phyloP scores from a whole-genome alignment of 352 stramenopile genomes.

The Hyaloperonospora arabidopsidis region DNA sequence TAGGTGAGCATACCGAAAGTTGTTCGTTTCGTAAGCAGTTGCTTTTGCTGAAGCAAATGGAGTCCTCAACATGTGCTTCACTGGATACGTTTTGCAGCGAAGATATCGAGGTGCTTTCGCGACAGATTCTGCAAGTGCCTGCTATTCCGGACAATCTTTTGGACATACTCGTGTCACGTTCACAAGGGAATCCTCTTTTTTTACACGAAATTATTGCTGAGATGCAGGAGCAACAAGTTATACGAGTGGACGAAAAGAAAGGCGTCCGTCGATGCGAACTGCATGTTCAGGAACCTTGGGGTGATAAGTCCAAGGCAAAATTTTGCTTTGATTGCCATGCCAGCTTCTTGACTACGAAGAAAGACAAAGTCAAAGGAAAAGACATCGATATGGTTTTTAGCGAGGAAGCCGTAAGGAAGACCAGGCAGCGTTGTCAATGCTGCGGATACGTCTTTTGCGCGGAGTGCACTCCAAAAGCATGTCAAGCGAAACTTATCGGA shows the following conservation, averaged over 20 bases:
- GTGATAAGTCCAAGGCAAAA: slow-evolving; percentile 56
- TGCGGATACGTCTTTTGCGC: slow-evolving; percentile 80
- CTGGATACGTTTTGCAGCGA: slow-evolving; percentile 49
- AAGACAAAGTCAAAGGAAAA: slow-evolving; percentile 29
- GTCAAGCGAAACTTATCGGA: slow-evolving; percentile 57
- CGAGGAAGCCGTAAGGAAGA: slow-evolving; percentile 16
- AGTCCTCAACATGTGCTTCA: slow-evolving; percentile 34
- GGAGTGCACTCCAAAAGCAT: slow-evolving; percentile 69
- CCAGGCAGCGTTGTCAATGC: slow-evolving; percentile 71
- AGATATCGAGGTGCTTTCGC: slow-evolving; percentile 56
- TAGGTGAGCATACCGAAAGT: slow-evolving; percentile 66
- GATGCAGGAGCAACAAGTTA: slow-evolving; percentile 72
- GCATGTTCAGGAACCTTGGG: slow-evolving; percentile 73
- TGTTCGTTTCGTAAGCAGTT: slow-evolving; percentile 71
- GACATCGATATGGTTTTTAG: slow-evolving; percentile 12
- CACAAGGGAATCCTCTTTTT: slow-evolving; percentile 80
- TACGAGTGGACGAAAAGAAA: slow-evolving; percentile 53
- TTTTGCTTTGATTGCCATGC: slow-evolving; percentile 75
- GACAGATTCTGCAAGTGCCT: slow-evolving; percentile 55
- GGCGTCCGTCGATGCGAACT: slow-evolving; percentile 41
- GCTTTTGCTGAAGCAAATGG: slow-evolving; percentile 60
- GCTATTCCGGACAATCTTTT: slow-evolving; percentile 52
- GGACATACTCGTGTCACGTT: slow-evolving; percentile 59
- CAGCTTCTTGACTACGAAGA: slow-evolving; percentile 35
- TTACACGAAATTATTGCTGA: slow-evolving; percentile 78